Base-by-base conservation (phyloP, 1,284 basidiomycete genomes). In the Crucibulum parvulum region DNA sequence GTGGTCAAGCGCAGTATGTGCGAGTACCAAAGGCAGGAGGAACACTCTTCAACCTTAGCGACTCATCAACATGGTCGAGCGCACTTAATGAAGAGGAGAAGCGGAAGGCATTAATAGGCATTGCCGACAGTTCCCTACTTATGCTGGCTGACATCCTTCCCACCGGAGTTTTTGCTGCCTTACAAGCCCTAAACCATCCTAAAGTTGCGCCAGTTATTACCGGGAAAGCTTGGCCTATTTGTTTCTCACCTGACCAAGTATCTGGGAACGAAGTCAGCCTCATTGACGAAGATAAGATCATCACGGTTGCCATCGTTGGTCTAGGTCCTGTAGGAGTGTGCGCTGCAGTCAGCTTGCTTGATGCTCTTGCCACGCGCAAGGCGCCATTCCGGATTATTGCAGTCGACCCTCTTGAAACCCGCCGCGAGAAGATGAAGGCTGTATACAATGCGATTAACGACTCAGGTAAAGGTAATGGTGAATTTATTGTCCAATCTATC, bases 1-100 rank as follows among this genome's bases (percentile, higher is more conserved):
- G 95, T 10, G 93, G 88, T 1, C 95, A 97, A 78, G 94, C 94
- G 0, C 94, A 96, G 75, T 97, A 91, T 72, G 84, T 94, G 4
- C 87, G 90, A 35, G 87, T 95, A 10, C 93, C 93, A 6, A 85
- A 85, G 58, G 93, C 90, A 1, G 93, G 93, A 34, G 91, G 91
- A 16, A 93, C 91, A 0, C 82, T 94, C 6, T 93, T 90, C 78
- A 88, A 84, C 61, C 80, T 93, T 41, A 83, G 81, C 58, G 79
- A 84, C 37, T 75, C 82, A 4, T 71, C 73, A 51, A 81, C 74
- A 35, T 79, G 72, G 70, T 77, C 67, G 34, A 77, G 67, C 61
- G 69, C 55, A 34, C 72, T 78, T 15, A 63, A 76, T 1, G 64
- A 68, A 6, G 67, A 74, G 43, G 74, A 70, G 54, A 76, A 73